Conservation (phyloP, 2,329 filamentous ascomycete genomes). For the Aspergillus viridinutans region DNA sequence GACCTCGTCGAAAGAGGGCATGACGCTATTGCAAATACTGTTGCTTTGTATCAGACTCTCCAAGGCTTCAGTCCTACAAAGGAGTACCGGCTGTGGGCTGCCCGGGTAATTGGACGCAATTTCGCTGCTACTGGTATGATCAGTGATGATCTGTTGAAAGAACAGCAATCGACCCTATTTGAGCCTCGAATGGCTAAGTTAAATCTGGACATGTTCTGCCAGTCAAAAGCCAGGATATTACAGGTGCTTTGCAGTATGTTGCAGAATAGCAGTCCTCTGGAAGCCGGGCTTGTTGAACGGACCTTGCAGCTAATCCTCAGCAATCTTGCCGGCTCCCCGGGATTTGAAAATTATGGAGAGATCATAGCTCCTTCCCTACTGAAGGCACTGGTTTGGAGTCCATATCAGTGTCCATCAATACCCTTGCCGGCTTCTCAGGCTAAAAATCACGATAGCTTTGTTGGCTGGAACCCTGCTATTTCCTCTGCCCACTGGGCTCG, state of each 20-base stretch:
- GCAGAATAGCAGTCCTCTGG: constrained; percentile 51
- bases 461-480: constrained; percentile 17
- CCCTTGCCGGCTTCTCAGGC: constrained; percentile 17
- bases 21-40: constrained; percentile 58
- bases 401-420: constrained; percentile 37
- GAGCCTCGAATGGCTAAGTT: constrained; percentile 6
- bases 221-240: constrained; percentile 62
- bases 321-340: constrained; percentile 25
- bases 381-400: constrained; percentile 40
- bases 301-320: constrained; percentile 43
- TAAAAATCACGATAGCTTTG: constrained; percentile 9
- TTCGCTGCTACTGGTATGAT: constrained; percentile 71
- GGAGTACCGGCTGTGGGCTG: constrained; percentile 79
- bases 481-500: constrained; percentile 33
- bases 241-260: constrained; percentile 59
- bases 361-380: constrained; percentile 35
- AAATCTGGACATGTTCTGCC: constrained; percentile 13
- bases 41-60: constrained; percentile 73
- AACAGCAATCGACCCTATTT: constrained; percentile 32
- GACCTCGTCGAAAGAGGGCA: constrained; percentile 68
- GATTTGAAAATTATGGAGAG: constrained; percentile 31
- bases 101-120: constrained; percentile 74
- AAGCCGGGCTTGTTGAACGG: constrained; percentile 41
- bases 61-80: constrained; percentile 58
- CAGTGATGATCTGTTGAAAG: constrained; percentile 45